Conservation (phyloP, 768 basidiomycete species). For the Trametes coccinea region DNA sequence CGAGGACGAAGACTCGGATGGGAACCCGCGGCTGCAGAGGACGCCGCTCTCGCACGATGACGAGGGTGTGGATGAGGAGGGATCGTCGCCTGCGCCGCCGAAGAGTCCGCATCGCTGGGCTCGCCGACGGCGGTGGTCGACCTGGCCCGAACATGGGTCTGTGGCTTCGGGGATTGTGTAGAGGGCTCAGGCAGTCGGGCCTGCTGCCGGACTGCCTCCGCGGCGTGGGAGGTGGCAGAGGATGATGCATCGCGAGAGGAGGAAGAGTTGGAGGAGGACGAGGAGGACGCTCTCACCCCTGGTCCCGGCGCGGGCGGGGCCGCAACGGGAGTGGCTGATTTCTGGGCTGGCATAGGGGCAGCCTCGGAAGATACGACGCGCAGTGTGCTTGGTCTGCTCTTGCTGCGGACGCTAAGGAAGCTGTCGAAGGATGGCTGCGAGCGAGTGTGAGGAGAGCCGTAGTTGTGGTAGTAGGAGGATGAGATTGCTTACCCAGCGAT, state of each 20-base stretch:
- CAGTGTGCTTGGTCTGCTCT: background rate
- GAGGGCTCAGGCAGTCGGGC: slow-evolving; percentile 7
- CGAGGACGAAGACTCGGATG: background rate
- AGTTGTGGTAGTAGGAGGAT: background rate
- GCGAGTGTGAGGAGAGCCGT: background rate
- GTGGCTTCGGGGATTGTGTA: background rate
- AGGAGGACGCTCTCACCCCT: slow-evolving; percentile 15
- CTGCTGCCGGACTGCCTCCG: slow-evolving; percentile 16
- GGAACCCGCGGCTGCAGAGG: slow-evolving; percentile 8
- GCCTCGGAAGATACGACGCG: slow-evolving; percentile 11
- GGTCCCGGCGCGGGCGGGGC: slow-evolving; percentile 2
- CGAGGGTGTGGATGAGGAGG: background rate
- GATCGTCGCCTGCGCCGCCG: slow-evolving; percentile 2
- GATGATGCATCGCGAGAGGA: slow-evolving; percentile 7
- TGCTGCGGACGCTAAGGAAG: slow-evolving; percentile 5
- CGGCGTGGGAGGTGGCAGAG: background rate
- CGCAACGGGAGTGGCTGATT: background rate
- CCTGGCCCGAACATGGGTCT: slow-evolving; percentile 15
- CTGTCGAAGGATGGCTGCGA: slow-evolving; percentile 8
- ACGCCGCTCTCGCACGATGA: slow-evolving; percentile 11
- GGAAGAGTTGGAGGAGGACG: background rate
- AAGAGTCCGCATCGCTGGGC: slow-evolving; percentile 6
- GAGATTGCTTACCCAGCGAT: slow-evolving; percentile 9
- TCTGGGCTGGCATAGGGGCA: background rate
- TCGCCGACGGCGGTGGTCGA: slow-evolving; percentile 15